These are phyloP conservation scores for Ceratocystis huliohia DNA, from an alignment of 2,329 filamentous ascomycete species.

Conservation along the genomic window DNA sequence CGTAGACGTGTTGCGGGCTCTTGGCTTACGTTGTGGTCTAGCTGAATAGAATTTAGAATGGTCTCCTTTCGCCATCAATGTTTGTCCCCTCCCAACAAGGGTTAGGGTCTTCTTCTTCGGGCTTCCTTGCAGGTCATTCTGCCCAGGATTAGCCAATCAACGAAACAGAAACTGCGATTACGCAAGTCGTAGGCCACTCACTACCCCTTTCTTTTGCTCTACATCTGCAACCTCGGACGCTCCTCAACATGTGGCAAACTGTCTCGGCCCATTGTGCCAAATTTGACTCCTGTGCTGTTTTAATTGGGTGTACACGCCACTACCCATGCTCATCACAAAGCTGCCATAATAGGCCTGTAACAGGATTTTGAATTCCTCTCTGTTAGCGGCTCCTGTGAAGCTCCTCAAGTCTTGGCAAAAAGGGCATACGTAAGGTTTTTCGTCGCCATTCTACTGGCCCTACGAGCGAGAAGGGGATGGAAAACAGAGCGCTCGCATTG, in stretches of 20 bases:
- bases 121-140: not conserved
- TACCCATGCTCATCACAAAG: too few relatives aligned
- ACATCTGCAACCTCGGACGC: too few relatives aligned
- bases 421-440: slow-evolving; percentile 4
- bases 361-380: not conserved
- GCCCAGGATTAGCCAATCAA: not conserved
- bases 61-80: too few relatives aligned
- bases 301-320: not conserved
- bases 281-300: too few relatives aligned
- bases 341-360: not conserved
- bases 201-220: not conserved
- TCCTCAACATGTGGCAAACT: too few relatives aligned
- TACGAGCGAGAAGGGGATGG: not conserved
- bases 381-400: not conserved
- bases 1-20: not conserved
- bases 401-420: not conserved
- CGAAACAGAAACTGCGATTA: not conserved
- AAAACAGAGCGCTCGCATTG: not conserved
- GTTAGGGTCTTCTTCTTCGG: not conserved
- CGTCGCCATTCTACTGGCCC: not conserved
- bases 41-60: too few relatives aligned
- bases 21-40: not conserved
- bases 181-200: not conserved
- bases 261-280: too few relatives aligned
- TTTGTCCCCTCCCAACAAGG: not conserved